phyloP scores from a whole-genome alignment of 2,329 filamentous ascomycete species.

The Cladosporium oxysporum region DNA sequence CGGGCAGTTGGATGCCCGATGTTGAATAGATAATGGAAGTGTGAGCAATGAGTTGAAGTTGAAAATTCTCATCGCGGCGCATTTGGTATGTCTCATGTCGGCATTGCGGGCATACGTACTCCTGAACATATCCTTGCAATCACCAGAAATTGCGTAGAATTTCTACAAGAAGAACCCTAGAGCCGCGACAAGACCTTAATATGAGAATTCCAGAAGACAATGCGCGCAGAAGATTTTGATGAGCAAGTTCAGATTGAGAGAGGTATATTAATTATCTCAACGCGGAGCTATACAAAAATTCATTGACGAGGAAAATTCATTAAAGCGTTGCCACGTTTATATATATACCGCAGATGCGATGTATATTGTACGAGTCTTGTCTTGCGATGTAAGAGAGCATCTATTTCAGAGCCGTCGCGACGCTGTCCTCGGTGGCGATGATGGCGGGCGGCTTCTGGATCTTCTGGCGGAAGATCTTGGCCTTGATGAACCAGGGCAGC shows the following conservation, averaged over 20 bases:
- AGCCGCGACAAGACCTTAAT: too few species aligned
- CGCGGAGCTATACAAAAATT: background rate
- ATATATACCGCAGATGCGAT: background rate
- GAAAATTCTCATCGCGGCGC: background rate
- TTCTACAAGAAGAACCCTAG: too few species aligned
- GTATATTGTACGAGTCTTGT: background rate
- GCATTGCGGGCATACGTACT: too few species aligned
- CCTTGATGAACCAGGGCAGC: constrained; percentile 47
- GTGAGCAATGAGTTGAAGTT: background rate
- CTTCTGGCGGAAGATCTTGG: constrained; percentile 41
- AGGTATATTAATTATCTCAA: background rate
- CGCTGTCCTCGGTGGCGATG: constrained; percentile 9
- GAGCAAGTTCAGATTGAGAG: too few species aligned
- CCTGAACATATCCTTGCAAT: too few species aligned
- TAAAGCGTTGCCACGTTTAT: background rate
- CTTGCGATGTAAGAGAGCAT: background rate
- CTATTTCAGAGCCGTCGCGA: background rate
- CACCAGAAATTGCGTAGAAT: too few species aligned
- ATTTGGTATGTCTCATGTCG: too few species aligned
- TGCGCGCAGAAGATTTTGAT: too few species aligned
- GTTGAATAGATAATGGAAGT: background rate
- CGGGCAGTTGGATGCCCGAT: background rate
- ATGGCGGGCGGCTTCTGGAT: constrained; percentile 14
- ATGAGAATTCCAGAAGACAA: too few species aligned
- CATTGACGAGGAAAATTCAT: background rate